Evolutionary conservation across 2,329 filamentous ascomycete genomes (phyloP).

Genomic region (Cladorrhinum sp.): DNA sequence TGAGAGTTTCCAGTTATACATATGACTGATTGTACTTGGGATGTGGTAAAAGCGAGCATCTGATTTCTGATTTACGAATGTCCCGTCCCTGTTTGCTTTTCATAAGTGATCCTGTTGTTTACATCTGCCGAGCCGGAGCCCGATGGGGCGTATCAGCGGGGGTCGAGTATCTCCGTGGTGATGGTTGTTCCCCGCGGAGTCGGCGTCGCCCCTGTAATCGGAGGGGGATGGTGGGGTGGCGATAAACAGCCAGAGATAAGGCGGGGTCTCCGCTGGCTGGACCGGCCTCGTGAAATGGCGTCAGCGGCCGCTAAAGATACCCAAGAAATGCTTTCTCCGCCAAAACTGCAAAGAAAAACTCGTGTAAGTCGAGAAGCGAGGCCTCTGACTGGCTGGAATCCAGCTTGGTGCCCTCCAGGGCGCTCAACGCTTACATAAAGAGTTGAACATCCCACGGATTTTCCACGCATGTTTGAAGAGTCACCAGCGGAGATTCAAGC

Average conservation of each 20-base stretch:
- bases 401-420: background rate
- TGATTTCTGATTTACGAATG: background rate
- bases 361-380: slow-evolving; percentile 22
- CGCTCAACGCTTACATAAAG: slow-evolving; percentile 14
- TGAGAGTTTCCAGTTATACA: background rate
- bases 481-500: slow-evolving; percentile 21
- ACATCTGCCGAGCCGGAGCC: background rate
- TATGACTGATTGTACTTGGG: background rate
- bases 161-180: slow-evolving; percentile 18
- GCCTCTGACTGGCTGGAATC: slow-evolving; percentile 20
- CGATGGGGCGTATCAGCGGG: background rate
- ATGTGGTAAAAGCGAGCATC: slow-evolving; percentile 5
- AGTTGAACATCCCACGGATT: slow-evolving; percentile 11
- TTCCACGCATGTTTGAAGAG: background rate
- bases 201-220: background rate
- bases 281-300: slow-evolving; percentile 25
- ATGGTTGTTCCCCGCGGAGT: slow-evolving; percentile 16
- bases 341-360: slow-evolving; percentile 6
- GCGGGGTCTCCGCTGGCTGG: background rate
- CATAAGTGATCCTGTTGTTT: background rate
- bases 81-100: background rate
- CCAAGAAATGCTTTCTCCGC: slow-evolving; percentile 16
- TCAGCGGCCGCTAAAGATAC: slow-evolving; percentile 25
- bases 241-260: slow-evolving; percentile 26
- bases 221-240: slow-evolving; percentile 13